Conservation (phyloP, 495 filamentous ascomycete genomes). For the Trypethelium eluteriae region DNA sequence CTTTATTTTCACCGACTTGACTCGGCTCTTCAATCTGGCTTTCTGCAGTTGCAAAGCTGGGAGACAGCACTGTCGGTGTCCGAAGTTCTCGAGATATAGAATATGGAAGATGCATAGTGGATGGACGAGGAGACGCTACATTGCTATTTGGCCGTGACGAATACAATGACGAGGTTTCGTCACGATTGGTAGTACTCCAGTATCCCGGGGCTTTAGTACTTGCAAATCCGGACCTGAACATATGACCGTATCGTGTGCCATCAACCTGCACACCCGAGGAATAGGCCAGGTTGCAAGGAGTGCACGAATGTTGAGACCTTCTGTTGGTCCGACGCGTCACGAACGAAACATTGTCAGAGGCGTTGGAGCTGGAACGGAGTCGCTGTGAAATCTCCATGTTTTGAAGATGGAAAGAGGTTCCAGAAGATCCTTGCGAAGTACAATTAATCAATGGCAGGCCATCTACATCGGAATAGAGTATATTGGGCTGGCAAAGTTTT, state of each 20-base stretch:
- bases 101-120: not conserved
- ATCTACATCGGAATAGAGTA: not conserved
- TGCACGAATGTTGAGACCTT: not conserved
- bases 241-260: not conserved
- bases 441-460: not conserved
- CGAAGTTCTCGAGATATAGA: not conserved
- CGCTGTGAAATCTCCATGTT: constrained; percentile 6
- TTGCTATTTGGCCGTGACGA: not conserved
- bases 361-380: not conserved
- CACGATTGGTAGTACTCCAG: not conserved
- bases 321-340: not conserved
- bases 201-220: not conserved
- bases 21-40: not conserved
- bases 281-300: not conserved
- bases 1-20: not conserved
- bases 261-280: not conserved
- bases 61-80: not conserved
- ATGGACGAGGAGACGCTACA: not conserved
- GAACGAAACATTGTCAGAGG: not conserved
- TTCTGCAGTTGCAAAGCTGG: not conserved
- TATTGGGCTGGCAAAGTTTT: not conserved
- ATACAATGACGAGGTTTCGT: not conserved
- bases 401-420: not conserved
- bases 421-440: not conserved
- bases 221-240: not conserved